Conservation (phyloP, 2,329 filamentous ascomycete species). For the Golovinomyces cichoracearum region DNA sequence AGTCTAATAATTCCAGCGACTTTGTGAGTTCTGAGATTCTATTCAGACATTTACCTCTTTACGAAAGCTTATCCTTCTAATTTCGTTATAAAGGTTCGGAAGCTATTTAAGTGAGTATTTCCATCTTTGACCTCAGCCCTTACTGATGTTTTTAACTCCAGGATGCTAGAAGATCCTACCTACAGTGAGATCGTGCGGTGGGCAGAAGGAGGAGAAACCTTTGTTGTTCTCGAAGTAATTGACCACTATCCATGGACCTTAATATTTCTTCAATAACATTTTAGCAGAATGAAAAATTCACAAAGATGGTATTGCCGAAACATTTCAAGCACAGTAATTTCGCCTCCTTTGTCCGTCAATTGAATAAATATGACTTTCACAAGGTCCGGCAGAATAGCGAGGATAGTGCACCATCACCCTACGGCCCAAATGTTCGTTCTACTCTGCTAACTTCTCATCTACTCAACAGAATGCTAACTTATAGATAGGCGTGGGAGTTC, state of each 20-base stretch:
- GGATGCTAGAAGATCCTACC: conserved; percentile 87
- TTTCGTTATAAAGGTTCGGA: conserved; percentile 51
- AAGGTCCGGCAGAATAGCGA: conserved; percentile 85
- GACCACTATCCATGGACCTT: not conserved
- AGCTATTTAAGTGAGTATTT: conserved; percentile 68
- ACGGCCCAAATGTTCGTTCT: conserved; percentile 44
- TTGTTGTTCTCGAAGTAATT: conserved; percentile 81
- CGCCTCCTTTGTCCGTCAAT: conserved; percentile 79
- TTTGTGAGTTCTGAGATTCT: conserved; percentile 47
- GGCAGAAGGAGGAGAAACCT: conserved; percentile 85
- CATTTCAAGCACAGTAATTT: conserved; percentile 99
- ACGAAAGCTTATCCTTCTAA: conserved; percentile 4
- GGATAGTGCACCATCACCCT: conserved; percentile 56
- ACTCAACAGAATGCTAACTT: not conserved
- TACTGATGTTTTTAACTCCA: conserved; percentile 19
- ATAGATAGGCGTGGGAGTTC: conserved; percentile 66
- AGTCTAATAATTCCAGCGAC: conserved; percentile 68
- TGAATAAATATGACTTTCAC: conserved; percentile 97
- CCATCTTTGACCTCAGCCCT: conserved; percentile 5
- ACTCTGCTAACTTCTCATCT: not conserved
- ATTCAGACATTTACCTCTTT: not conserved
- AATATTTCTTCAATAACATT: conserved; percentile 6
- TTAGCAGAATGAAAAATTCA: conserved; percentile 81
- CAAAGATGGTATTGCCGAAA: conserved; percentile 84
- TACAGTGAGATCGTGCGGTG: conserved; percentile 85